Evolutionary conservation across 768 basidiomycete species (phyloP).

Genomic region (Cystobasidium onofrii): DNA sequence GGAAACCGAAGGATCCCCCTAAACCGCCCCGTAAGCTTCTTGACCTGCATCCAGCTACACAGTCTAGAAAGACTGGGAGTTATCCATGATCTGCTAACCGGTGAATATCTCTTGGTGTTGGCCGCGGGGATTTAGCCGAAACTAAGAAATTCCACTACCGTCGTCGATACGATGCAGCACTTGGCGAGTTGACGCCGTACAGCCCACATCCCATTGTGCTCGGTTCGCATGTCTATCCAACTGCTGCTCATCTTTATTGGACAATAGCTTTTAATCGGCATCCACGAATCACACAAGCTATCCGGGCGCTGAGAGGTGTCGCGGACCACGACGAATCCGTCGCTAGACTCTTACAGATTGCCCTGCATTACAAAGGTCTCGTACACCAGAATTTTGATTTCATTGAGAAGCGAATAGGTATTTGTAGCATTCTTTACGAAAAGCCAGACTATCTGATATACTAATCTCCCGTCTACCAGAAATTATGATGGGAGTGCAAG

Average conservation of each 20-base stretch:
- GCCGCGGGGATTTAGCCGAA: too few relatives aligned
- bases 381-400: background rate
- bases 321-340: background rate
- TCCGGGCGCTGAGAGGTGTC: background rate
- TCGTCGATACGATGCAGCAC: background rate
- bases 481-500: background rate
- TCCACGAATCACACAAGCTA: background rate
- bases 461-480: background rate
- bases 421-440: too few relatives aligned
- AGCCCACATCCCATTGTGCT: background rate
- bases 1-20: background rate
- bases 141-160: background rate
- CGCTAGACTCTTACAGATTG: background rate
- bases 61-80: too few relatives aligned
- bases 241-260: constrained; percentile 4
- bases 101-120: too few relatives aligned
- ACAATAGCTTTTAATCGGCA: background rate
- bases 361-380: background rate
- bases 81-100: too few relatives aligned
- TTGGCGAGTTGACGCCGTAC: background rate
- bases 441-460: background rate
- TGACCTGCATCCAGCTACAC: background rate
- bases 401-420: background rate
- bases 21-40: background rate
- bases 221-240: background rate